Conservation (phyloP, 192 early-diverging fungal species). For the Phycomyces nitens region DNA sequence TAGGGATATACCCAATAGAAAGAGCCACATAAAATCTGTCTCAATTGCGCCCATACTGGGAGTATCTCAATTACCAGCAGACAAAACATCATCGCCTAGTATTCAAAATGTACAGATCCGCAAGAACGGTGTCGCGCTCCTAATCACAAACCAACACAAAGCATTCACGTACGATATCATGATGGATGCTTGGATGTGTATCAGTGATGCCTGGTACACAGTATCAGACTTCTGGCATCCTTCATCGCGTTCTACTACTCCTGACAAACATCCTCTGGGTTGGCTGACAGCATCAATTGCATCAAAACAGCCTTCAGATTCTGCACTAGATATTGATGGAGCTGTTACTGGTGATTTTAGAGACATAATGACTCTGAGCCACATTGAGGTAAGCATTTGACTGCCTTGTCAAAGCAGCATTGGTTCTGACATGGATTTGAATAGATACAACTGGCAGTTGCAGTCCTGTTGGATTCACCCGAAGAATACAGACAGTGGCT, state of each 20-base stretch:
- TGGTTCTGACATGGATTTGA: constrained; percentile 6
- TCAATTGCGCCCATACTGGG: constrained; percentile 65
- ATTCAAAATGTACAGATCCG: constrained; percentile 56
- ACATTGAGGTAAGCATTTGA: constrained; percentile 43
- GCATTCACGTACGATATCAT: constrained; percentile 61
- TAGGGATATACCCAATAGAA: constrained; percentile 63
- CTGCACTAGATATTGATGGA: neutral
- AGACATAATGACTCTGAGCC: constrained; percentile 40
- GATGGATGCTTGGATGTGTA: constrained; percentile 66
- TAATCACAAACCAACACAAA: constrained; percentile 60
- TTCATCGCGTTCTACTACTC: constrained; percentile 12
- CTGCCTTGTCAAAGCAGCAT: neutral
- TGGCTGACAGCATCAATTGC: constrained; percentile 25
- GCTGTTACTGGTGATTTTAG: constrained; percentile 1
- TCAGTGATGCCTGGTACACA: constrained; percentile 57
- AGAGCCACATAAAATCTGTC: constrained; percentile 46
- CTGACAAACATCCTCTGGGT: constrained; percentile 23
- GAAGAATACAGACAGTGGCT: constrained; percentile 61
- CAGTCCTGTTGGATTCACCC: constrained; percentile 48
- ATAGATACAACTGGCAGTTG: constrained; percentile 54
- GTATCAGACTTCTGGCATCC: constrained; percentile 44
- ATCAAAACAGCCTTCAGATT: constrained; percentile 4
- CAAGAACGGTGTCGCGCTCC: constrained; percentile 59
- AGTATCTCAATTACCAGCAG: constrained; percentile 32
- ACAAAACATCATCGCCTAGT: constrained; percentile 36